These are phyloP conservation scores for Ophiocordyceps robertsii DNA, from an alignment of 2,329 filamentous ascomycete genomes.

Conservation along the genomic window DNA sequence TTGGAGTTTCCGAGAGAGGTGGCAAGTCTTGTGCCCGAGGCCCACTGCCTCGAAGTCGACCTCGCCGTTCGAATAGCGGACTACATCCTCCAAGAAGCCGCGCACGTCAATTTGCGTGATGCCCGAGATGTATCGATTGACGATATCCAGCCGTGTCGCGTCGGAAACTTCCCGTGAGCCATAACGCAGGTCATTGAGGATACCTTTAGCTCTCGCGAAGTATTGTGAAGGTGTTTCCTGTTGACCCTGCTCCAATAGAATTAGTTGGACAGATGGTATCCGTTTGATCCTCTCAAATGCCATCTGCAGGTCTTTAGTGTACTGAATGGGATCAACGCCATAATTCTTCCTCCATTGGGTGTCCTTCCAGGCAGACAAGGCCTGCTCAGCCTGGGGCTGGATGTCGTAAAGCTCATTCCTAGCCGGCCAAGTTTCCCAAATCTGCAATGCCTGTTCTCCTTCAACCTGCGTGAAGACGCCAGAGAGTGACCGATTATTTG, in stretches of 20 bases:
- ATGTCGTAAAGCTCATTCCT: slow-evolving; percentile 7
- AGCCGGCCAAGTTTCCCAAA: slow-evolving; percentile 15
- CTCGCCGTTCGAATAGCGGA: slow-evolving; percentile 5
- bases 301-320: slow-evolving; percentile 38
- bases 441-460: slow-evolving; percentile 37
- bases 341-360: slow-evolving; percentile 25
- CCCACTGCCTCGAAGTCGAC: slow-evolving; percentile 26
- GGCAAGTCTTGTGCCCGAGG: slow-evolving; percentile 38
- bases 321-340: slow-evolving; percentile 31
- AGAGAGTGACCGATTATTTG: slow-evolving; percentile 33
- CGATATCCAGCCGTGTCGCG: slow-evolving; percentile 9
- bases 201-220: slow-evolving; percentile 22
- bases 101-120: slow-evolving; percentile 33
- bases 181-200: slow-evolving; percentile 21
- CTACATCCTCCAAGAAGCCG: slow-evolving; percentile 19
- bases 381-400: slow-evolving; percentile 16
- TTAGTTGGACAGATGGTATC: slow-evolving; percentile 38
- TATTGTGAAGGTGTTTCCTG: slow-evolving; percentile 40
- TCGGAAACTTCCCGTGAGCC: slow-evolving; percentile 14
- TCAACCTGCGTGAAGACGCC: slow-evolving; percentile 41
- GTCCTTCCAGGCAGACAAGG: slow-evolving; percentile 31
- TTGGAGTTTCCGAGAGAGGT: slow-evolving; percentile 43
- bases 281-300: slow-evolving; percentile 34
- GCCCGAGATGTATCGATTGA: slow-evolving; percentile 36
- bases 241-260: slow-evolving; percentile 37